Base-by-base conservation (phyloP, 2,329 filamentous ascomycete genomes). In the Colletotrichum higginsianum region DNA sequence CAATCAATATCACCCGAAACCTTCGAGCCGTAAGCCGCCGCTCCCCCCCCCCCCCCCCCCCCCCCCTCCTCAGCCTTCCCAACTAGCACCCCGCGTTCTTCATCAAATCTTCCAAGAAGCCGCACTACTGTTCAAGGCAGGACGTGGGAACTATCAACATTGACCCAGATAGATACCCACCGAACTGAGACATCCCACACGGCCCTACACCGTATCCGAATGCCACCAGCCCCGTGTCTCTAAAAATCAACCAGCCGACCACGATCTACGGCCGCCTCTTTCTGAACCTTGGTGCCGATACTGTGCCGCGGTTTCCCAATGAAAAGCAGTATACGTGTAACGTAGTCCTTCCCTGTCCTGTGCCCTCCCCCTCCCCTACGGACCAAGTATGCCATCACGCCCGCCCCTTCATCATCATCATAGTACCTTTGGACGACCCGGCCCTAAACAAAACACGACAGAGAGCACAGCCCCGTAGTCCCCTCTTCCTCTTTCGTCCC, bases 151-250 rank as follows among this genome's bases (percentile, higher is more conserved):
- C 61, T 3, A 52, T 6, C 12, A 18, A 44, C 13, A 38, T 11
- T 16, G 21, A 30, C 40, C 18, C 49, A 26, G 30, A 35, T 35
- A 30, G 16, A 55, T 38, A 58, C 58, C 65, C 68, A 71, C 68
- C 40, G 62, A n/a, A 55, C 65, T 71, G 64, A 71, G 65, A 71
- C 65, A 63, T 18, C 35, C n/a, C 18, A 61, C 55, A 52, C 44
- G 56, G 16, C 64, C 40, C 58, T 57, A 50, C 64, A 40, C 30
- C 35, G 35, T 38, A 53, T 47, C 65, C 65, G 65, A 60, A 63
- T 58, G 60, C 68, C 40, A 71, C 65, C 52, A 56, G n/a, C 58
- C 58, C 61, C 68, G 46, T 46, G 53, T 65, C 58, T 38, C 38
- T 46, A 61, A n/a, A 9, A 26, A 38, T 11, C 7, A 18, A 9